phyloP scores from a whole-genome alignment of 2,329 filamentous ascomycete genomes.

The Exserohilum turcica region DNA sequence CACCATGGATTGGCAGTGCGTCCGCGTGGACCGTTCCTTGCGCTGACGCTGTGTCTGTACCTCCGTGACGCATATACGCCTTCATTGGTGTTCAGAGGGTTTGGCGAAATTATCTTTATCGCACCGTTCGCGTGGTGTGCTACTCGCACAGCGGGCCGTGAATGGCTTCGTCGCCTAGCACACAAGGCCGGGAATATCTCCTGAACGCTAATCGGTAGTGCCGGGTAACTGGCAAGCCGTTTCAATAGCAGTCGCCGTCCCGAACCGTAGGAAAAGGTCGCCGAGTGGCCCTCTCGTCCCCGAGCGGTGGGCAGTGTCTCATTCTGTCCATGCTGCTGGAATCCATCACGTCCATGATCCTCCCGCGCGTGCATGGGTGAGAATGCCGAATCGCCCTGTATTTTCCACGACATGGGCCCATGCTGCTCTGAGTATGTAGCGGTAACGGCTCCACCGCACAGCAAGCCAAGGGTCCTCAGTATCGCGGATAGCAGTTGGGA shows the following conservation, averaged over 20 bases:
- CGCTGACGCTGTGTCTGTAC: background rate
- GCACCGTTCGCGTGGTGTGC: background rate
- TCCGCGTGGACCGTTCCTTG: background rate
- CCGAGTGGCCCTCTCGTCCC: background rate
- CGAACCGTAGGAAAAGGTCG: background rate
- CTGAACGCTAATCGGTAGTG: background rate
- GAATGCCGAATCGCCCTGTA: background rate
- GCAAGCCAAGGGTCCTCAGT: slow-evolving; percentile 1
- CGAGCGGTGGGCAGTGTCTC: slow-evolving; percentile 20
- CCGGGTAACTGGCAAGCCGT: background rate
- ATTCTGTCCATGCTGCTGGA: slow-evolving; percentile 16
- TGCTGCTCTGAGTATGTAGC: slow-evolving; percentile 14
- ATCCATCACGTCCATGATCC: slow-evolving; percentile 2
- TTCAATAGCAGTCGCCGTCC: background rate
- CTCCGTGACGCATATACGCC: background rate
- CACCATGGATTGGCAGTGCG: too few species aligned
- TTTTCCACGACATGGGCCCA: slow-evolving; percentile 13
- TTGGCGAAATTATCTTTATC: background rate
- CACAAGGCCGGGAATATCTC: background rate
- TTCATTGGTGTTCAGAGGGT: background rate
- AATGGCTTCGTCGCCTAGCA: background rate
- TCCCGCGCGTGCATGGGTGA: slow-evolving; percentile 13
- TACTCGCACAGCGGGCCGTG: background rate
- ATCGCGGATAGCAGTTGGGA: background rate
- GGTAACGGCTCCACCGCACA: slow-evolving; percentile 19